Evolutionary conservation across 176 grass and related monocot species (phyloP).

Genomic region (Aegilops speltoides): DNA sequence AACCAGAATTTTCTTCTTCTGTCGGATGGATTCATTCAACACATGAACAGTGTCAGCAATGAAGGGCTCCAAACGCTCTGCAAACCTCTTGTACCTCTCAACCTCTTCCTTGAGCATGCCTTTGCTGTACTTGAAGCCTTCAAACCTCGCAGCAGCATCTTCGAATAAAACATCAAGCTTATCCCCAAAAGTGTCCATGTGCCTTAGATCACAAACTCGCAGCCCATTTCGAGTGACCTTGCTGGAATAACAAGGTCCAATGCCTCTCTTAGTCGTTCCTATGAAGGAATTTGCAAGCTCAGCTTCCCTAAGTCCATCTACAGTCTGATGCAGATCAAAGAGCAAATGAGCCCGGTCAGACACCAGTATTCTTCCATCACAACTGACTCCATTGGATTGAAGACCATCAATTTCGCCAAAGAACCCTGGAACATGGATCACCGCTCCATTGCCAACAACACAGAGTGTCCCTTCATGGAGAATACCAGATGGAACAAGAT

Average conservation of each 20-base stretch:
- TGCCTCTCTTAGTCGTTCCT: conserved; percentile 83
- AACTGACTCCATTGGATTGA: conserved; percentile 61
- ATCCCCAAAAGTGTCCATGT: conserved; percentile 77
- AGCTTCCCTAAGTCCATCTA: conserved; percentile 79
- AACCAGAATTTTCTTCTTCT: conserved; percentile 78
- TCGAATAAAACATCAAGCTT: conserved; percentile 70
- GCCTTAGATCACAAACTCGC: conserved; percentile 71
- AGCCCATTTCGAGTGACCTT: conserved; percentile 80
- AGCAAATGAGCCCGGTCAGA: conserved; percentile 77
- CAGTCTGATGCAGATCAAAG: conserved; percentile 76
- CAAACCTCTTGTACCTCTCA: conserved; percentile 71
- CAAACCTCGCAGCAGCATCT: conserved; percentile 64
- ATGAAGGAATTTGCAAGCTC: conserved; percentile 70
- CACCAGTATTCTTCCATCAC: conserved; percentile 64
- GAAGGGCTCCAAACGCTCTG: conserved; percentile 64
- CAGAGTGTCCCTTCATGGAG: conserved; percentile 63
- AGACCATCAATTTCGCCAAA: conserved; percentile 84
- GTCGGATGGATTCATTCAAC: conserved; percentile 60
- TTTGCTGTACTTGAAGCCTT: conserved; percentile 59
- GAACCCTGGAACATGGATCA: conserved; percentile 79
- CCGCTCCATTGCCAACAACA: conserved; percentile 79
- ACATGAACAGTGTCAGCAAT: conserved; percentile 74
- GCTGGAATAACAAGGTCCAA: conserved; percentile 85
- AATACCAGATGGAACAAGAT: conserved; percentile 91
- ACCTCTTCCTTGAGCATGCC: conserved; percentile 66